These are phyloP conservation scores for Elaeagnus macrophylla DNA, from an alignment of 306 rosid species.

Conservation along the genomic window DNA sequence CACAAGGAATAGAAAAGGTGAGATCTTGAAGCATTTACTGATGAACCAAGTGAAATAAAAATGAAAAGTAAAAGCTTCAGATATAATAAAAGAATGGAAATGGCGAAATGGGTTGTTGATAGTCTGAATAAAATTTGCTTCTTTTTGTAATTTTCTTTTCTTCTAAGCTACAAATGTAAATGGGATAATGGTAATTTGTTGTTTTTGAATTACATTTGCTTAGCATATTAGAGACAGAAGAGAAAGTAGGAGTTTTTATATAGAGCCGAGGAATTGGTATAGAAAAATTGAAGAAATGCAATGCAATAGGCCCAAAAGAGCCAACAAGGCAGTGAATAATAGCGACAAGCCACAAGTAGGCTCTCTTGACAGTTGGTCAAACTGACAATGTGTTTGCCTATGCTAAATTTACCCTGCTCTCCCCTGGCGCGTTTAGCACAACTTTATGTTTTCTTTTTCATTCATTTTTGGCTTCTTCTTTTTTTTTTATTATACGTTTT, in stretches of 20 bases:
- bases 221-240: background rate
- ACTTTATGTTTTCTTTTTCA: background rate
- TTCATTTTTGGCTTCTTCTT: too few species aligned
- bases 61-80: conserved; percentile 19
- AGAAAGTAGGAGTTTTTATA: background rate
- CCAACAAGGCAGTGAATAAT: conserved; percentile 8
- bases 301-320: background rate
- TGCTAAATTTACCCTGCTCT: background rate
- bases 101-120: background rate
- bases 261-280: background rate
- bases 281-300: background rate
- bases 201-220: conserved; percentile 9
- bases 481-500: too few species aligned
- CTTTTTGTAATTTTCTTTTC: background rate
- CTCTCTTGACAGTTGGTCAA: background rate
- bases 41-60: conserved; percentile 3
- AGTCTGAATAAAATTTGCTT: background rate
- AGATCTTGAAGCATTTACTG: conserved; percentile 32
- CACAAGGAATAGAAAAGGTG: conserved; percentile 13
- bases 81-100: background rate
- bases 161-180: background rate
- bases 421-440: background rate
- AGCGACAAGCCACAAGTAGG: conserved; percentile 9
- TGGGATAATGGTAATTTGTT: background rate
- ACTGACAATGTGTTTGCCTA: conserved; percentile 1